Base-by-base conservation (phyloP, 306 rosid species). In the Inga leiocalycina region DNA sequence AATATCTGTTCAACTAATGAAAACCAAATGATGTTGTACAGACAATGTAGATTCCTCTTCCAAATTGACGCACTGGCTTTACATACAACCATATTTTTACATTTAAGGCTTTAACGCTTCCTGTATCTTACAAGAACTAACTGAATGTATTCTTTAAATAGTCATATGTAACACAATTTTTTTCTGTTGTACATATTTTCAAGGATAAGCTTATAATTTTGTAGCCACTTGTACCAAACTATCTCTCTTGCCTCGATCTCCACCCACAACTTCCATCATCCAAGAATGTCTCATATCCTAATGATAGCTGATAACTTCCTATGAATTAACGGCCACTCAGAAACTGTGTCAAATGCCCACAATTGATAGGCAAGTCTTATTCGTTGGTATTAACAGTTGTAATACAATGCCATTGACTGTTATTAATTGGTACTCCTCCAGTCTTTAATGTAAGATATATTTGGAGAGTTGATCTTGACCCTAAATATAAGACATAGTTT, bases 101-200 rank as follows among this genome's bases (percentile, higher is more conserved):
- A 81, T 66, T 66, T 9, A 61, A 20, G 79, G 32, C 35, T 68
- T 76, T 39, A 82, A 82, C 71, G 56, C 76, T 75, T 51, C 35
- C 24, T 37, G 54, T 66, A 45, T 48, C 39, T 67, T 67, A 14
- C 59, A 44, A 39, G 62, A 82, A 27, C 34, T 48, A 30, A 49
- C 77, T 19, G 11, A 37, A 49, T 15, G 17, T 76, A 56, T 46
- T 57, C 16, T 49, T 70, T 44, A 17, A 4, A 59, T 49, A 30
- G 17, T 51, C 48, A 32, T 16, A 24, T 46, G 78, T 49, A 24
- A 32, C 61, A 14, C 24, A 51, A 1, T 3, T 71, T 70, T 4
- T 41, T 80, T 57, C 32, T 70, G 71, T 37, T 71, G 37, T 65
- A 75, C 37, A 61, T 27, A n/a, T 34, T 64, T 48, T 74, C 67